Conservation (phyloP, 2,329 filamentous ascomycete species). For the Teratosphaeria gauchensis region DNA sequence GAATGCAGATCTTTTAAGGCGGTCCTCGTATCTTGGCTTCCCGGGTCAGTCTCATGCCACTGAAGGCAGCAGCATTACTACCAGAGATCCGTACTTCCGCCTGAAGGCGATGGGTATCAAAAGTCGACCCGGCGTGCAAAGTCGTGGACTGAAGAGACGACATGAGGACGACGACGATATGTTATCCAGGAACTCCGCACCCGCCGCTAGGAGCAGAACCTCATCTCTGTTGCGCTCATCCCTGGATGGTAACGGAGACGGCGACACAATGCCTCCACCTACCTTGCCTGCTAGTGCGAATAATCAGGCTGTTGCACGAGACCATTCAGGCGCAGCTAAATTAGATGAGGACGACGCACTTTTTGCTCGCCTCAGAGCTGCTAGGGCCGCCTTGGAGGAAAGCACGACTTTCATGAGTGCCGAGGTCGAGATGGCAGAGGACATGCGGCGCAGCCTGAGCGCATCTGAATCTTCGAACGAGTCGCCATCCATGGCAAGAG, state of each 20-base stretch:
- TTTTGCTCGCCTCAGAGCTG: slow-evolving; percentile 24
- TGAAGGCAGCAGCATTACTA: slow-evolving; percentile 27
- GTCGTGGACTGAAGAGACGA: slow-evolving; percentile 15
- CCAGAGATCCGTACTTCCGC: slow-evolving; percentile 42
- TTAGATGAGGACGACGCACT: slow-evolving; percentile 22
- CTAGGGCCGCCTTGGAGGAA: slow-evolving; percentile 20
- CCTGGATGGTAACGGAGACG: not conserved
- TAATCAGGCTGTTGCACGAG: not conserved
- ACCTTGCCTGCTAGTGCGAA: not conserved
- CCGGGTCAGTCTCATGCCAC: slow-evolving; percentile 1
- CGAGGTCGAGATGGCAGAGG: slow-evolving; percentile 11
- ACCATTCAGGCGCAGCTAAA: not conserved
- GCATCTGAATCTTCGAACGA: slow-evolving; percentile 17
- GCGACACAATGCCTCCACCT: not conserved
- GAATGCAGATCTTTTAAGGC: slow-evolving; percentile 13
- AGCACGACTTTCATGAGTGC: slow-evolving; percentile 8
- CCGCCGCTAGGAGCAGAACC: not conserved
- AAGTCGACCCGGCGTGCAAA: slow-evolving; percentile 8
- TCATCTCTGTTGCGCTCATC: not conserved
- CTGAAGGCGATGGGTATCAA: slow-evolving; percentile 41
- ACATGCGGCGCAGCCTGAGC: slow-evolving; percentile 14
- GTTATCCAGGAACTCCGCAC: not conserved
- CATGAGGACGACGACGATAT: slow-evolving; percentile 9
- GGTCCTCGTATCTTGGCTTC: slow-evolving; percentile 24
- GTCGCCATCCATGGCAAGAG: slow-evolving; percentile 23